A percentile compares a stretch with the other conserved stretches of the same genome.
These are phyloP conservation scores for Geotrichum reessii DNA, from an alignment of 1,139 yeast genomes.

Conservation along the genomic window DNA sequence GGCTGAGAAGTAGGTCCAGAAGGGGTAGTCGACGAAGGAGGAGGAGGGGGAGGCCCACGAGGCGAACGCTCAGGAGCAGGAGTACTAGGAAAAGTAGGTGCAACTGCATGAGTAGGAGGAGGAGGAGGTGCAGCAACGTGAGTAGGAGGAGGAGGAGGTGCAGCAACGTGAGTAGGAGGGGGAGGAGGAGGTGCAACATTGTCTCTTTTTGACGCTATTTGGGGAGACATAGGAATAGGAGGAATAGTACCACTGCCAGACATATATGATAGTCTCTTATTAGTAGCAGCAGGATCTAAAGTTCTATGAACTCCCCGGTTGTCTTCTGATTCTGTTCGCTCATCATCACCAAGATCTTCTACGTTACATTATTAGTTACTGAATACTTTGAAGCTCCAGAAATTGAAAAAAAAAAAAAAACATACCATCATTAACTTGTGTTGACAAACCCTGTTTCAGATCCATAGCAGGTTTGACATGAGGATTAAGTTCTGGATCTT, in stretches of 20 bases:
- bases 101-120: slow-evolving; percentile 20
- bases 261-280: slow-evolving; percentile 25
- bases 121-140: slow-evolving; percentile 27
- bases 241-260: slow-evolving; percentile 31
- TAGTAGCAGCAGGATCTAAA: slow-evolving; percentile 18
- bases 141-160: slow-evolving; percentile 22
- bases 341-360: slow-evolving; percentile 35
- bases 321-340: slow-evolving; percentile 34
- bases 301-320: slow-evolving; percentile 2
- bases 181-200: slow-evolving; percentile 13
- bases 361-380: background rate
- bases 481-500: background rate
- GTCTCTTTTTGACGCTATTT: slow-evolving; percentile 27
- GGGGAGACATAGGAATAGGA: slow-evolving; percentile 27
- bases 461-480: background rate
- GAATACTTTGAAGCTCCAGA: background rate
- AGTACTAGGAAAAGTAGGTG: too few species aligned
- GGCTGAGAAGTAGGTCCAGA: slow-evolving; percentile 17
- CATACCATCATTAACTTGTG: background rate
- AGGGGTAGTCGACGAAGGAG: slow-evolving; percentile 14
- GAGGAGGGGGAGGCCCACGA: slow-evolving; percentile 7
- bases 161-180: slow-evolving; percentile 28
- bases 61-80: background rate
- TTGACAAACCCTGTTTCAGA: slow-evolving; percentile 1
- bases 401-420: background rate